Conservation (phyloP, 192 early-diverging fungal species). For the Coemansia sp. region DNA sequence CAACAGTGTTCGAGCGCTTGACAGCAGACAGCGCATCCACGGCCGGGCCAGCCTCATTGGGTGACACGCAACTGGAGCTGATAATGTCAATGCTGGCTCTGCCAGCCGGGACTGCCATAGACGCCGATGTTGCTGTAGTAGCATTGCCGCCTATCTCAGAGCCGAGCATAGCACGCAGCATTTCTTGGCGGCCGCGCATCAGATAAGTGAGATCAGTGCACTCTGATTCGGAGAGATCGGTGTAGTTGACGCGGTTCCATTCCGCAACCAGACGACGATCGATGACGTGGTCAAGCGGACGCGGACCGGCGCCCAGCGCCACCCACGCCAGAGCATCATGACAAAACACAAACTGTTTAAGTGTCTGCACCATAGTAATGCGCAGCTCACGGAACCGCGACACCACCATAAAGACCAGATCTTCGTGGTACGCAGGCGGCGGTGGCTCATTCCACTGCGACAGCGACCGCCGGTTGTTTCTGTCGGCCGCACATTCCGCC, state of each 20-base stretch:
- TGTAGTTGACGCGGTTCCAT: conserved; percentile 46
- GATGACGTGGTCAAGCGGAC: conserved; percentile 35
- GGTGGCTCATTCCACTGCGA: conserved; percentile 29
- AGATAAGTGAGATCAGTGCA: conserved; percentile 36
- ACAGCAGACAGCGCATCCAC: conserved; percentile 15
- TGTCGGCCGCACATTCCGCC: neutral
- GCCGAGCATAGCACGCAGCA: conserved; percentile 39
- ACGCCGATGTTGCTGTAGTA: neutral
- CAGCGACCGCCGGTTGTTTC: conserved; percentile 25
- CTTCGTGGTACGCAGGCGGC: conserved; percentile 39
- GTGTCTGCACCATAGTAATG: conserved; percentile 79
- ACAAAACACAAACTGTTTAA: conserved; percentile 79
- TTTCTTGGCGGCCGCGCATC: conserved; percentile 49
- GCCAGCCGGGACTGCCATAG: conserved; percentile 5
- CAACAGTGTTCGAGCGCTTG: conserved; percentile 52
- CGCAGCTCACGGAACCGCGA: conserved; percentile 72
- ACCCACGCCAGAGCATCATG: conserved; percentile 75
- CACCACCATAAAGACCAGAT: conserved; percentile 65
- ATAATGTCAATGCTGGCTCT: conserved; percentile 44
- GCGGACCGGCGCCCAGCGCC: conserved; percentile 35
- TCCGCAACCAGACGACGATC: conserved; percentile 50
- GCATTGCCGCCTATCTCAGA: conserved; percentile 21
- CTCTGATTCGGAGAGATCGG: conserved; percentile 21
- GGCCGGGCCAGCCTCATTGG: neutral
- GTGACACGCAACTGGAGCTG: conserved; percentile 11